Evolutionary conservation across 768 basidiomycete genomes (phyloP).

Genomic region (Tulasnella sp.): DNA sequence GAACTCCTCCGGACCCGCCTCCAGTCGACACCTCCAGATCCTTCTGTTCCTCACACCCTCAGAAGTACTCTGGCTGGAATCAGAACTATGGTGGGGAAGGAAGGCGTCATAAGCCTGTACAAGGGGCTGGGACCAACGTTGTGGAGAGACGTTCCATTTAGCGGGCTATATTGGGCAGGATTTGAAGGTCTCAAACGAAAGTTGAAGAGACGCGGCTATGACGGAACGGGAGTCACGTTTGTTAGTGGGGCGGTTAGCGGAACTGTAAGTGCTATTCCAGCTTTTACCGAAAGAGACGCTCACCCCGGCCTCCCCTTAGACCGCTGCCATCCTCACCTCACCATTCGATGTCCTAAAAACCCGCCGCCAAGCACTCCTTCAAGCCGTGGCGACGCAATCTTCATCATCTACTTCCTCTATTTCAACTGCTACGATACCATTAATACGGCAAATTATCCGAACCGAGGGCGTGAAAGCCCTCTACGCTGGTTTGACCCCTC

Average conservation of each 20-base stretch:
- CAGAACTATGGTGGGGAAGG: slow-evolving; percentile 52
- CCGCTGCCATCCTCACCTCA: slow-evolving; percentile 82
- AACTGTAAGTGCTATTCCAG: slow-evolving; percentile 40
- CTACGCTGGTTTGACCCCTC: slow-evolving; percentile 80
- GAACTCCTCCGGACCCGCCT: slow-evolving; percentile 93
- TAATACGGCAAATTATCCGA: slow-evolving; percentile 65
- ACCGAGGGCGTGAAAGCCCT: slow-evolving; percentile 76
- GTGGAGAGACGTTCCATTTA: slow-evolving; percentile 97
- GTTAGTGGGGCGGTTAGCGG: slow-evolving; percentile 88
- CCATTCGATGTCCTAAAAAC: slow-evolving; percentile 98
- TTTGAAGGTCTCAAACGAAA: slow-evolving; percentile 76
- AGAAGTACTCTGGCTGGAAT: slow-evolving; percentile 53
- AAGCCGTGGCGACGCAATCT: slow-evolving; percentile 47
- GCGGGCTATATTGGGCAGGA: slow-evolving; percentile 93
- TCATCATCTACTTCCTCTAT: slow-evolving; percentile 38
- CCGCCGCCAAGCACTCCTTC: slow-evolving; percentile 76
- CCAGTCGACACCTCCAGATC: slow-evolving; percentile 75
- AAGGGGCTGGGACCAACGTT: slow-evolving; percentile 86
- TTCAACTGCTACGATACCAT: slow-evolving; percentile 53
- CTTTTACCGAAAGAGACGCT: neutral
- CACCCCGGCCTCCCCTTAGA: slow-evolving; percentile 28
- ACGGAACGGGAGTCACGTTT: slow-evolving; percentile 72
- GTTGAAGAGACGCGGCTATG: slow-evolving; percentile 53
- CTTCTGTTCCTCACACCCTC: slow-evolving; percentile 69
- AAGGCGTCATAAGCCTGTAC: slow-evolving; percentile 77